Conservation (phyloP, 2,329 filamentous ascomycete genomes). For the Endoconidiophora laricicola region DNA sequence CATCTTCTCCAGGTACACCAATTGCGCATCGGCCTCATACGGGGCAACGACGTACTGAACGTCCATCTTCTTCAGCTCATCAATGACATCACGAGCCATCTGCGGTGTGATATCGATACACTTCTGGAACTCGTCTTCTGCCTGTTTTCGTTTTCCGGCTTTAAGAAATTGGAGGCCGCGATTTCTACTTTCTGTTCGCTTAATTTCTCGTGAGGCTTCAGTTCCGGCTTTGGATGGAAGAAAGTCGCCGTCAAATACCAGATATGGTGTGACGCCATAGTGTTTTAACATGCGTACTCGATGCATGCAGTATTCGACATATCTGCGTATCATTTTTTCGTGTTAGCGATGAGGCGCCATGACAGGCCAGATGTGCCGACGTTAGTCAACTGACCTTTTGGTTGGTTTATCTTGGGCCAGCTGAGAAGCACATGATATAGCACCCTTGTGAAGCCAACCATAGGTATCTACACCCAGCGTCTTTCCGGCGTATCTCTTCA, state of each 20-base stretch:
- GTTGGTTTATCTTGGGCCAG: constrained; percentile 79
- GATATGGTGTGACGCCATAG: constrained; percentile 83
- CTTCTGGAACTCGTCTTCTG: constrained; percentile 79
- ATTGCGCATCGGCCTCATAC: constrained; percentile 93
- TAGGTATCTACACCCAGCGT: constrained; percentile 93
- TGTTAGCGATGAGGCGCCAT: constrained; percentile 2
- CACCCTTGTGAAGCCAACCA: constrained; percentile 93
- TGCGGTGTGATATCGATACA: constrained; percentile 88
- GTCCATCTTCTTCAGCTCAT: constrained; percentile 66
- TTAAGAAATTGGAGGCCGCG: constrained; percentile 63
- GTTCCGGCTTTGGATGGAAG: constrained; percentile 85
- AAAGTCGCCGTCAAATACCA: constrained; percentile 92
- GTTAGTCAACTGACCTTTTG: constrained; percentile 44
- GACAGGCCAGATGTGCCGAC: neutral
- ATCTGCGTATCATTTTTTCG: constrained; percentile 31
- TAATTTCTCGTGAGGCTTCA: constrained; percentile 58
- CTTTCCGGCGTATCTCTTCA: constrained; percentile 76
- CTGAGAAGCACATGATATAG: constrained; percentile 77
- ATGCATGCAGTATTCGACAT: constrained; percentile 77
- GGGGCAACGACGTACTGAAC: constrained; percentile 86
- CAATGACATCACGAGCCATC: constrained; percentile 85
- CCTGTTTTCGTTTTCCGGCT: constrained; percentile 65
- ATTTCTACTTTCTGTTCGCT: constrained; percentile 60
- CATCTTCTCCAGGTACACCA: constrained; percentile 80
- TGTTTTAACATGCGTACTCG: constrained; percentile 87